A percentile compares a stretch with the other conserved stretches of the same genome.
phyloP scores from a whole-genome alignment of 768 basidiomycete species.

The Psilocybe cubensis region DNA sequence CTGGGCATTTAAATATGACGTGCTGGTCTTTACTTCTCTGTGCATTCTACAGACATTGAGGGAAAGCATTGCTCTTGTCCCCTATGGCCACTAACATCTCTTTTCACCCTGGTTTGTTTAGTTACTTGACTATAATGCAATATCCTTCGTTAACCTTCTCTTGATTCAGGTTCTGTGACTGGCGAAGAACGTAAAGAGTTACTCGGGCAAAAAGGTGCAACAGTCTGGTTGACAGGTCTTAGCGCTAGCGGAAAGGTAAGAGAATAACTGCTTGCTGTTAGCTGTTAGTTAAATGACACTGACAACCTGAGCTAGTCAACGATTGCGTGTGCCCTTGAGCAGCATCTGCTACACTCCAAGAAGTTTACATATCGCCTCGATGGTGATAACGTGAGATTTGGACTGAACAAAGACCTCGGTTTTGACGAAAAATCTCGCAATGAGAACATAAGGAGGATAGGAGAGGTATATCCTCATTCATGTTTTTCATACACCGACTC shows the following conservation, averaged over 20 bases:
- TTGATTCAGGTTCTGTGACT: slow-evolving; percentile 67
- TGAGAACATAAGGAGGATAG: slow-evolving; percentile 96
- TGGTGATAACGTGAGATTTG: slow-evolving; percentile 95
- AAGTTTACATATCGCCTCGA: slow-evolving; percentile 93
- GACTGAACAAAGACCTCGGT: slow-evolving; percentile 95
- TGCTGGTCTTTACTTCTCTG: neutral
- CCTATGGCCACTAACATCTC: slow-evolving; percentile 59
- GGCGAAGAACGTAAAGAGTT: slow-evolving; percentile 66
- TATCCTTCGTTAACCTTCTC: neutral
- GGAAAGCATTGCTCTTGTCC: neutral
- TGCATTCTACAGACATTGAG: neutral
- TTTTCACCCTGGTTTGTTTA: slow-evolving; percentile 63
- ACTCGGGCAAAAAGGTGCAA: slow-evolving; percentile 82
- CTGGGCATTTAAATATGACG: neutral
- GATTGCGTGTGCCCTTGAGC: slow-evolving; percentile 95
- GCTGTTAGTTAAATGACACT: neutral
- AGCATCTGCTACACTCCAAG: slow-evolving; percentile 85
- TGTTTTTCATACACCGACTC: neutral
- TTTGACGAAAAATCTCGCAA: slow-evolving; percentile 91
- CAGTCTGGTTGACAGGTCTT: slow-evolving; percentile 96
- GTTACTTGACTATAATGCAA: neutral
- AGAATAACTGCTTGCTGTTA: neutral
- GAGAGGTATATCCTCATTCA: slow-evolving; percentile 64
- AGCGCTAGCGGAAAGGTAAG: slow-evolving; percentile 93
- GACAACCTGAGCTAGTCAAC: slow-evolving; percentile 67